A percentile compares a stretch with the other conserved stretches of the same genome.
phyloP scores from a whole-genome alignment of 805 yeast genomes.

The Kuraishia floccosa region DNA sequence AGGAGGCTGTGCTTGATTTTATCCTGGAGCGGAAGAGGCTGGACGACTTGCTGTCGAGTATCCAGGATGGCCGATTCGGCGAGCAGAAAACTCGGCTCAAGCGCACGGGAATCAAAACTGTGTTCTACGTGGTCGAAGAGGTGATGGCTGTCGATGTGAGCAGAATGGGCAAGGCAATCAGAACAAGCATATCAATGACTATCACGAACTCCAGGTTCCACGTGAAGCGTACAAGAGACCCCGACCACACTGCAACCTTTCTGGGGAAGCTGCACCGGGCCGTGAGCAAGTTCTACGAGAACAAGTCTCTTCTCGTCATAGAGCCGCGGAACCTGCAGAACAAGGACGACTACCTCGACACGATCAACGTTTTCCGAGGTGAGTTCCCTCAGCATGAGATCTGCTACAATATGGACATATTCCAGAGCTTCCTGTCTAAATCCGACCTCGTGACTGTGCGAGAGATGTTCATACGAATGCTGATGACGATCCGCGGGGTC shows the following conservation, averaged over 20 bases:
- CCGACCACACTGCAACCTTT: slow-evolving; percentile 65
- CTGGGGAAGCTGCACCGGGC: slow-evolving; percentile 36
- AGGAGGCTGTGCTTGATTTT: slow-evolving; percentile 62
- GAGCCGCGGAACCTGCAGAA: slow-evolving; percentile 36
- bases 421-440: slow-evolving; percentile 62
- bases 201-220: slow-evolving; percentile 57
- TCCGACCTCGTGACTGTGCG: slow-evolving; percentile 57
- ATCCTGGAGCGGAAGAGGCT: slow-evolving; percentile 87
- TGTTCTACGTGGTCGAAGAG: slow-evolving; percentile 77
- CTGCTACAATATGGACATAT: slow-evolving; percentile 39
- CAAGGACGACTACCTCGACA: slow-evolving; percentile 36
- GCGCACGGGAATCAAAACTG: slow-evolving; percentile 54
- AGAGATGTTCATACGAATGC: slow-evolving; percentile 65
- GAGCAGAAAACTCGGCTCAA: slow-evolving; percentile 79
- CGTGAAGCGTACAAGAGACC: slow-evolving; percentile 53
- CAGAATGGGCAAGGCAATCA: slow-evolving; percentile 51
- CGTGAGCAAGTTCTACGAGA: slow-evolving; percentile 25
- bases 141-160: slow-evolving; percentile 32
- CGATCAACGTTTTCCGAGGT: slow-evolving; percentile 28
- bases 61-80: slow-evolving; percentile 76
- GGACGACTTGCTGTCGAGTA: slow-evolving; percentile 75
- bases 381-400: slow-evolving; percentile 32
- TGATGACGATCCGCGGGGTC: slow-evolving; percentile 73
- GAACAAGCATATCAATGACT: slow-evolving; percentile 65
- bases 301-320: slow-evolving; percentile 32